These are phyloP conservation scores for Nakazawaea sp. DNA, from an alignment of 805 yeast genomes.

Conservation along the genomic window DNA sequence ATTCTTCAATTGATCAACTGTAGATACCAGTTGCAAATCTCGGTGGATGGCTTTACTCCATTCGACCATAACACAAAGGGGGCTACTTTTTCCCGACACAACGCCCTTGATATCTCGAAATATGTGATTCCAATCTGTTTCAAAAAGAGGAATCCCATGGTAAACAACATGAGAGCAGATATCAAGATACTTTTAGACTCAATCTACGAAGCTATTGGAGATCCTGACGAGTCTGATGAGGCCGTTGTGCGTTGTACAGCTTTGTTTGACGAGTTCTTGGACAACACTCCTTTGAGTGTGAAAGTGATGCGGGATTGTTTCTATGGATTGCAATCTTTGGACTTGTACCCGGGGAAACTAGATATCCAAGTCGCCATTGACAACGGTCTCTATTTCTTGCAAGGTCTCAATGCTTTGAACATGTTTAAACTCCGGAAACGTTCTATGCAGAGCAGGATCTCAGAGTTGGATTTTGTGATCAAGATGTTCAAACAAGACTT, in stretches of 20 bases:
- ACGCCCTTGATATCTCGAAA: conserved; percentile 23
- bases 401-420: conserved; percentile 64
- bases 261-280: conserved; percentile 39
- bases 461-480: conserved; percentile 73
- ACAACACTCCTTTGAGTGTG: conserved; percentile 34
- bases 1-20: conserved; percentile 75
- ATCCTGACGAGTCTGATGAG: conserved; percentile 43
- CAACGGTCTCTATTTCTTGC: conserved; percentile 60
- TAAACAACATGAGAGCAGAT: conserved; percentile 58
- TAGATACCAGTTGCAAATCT: conserved; percentile 60
- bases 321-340: conserved; percentile 36
- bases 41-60: conserved; percentile 54
- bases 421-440: conserved; percentile 66
- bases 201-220: conserved; percentile 65
- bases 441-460: conserved; percentile 72
- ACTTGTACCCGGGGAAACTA: conserved; percentile 22
- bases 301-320: conserved; percentile 41
- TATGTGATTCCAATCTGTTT: conserved; percentile 51
- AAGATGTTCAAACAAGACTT: conserved; percentile 62
- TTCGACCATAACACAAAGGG: conserved; percentile 54
- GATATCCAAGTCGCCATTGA: conserved; percentile 29
- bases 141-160: conserved; percentile 51
- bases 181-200: conserved; percentile 66
- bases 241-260: conserved; percentile 39
- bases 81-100: conserved; percentile 14